A percentile compares a stretch with the other conserved stretches of the same genome.
These are phyloP conservation scores for Aspergillus mulundensis DNA, from an alignment of 495 filamentous ascomycete genomes.

Conservation along the genomic window DNA sequence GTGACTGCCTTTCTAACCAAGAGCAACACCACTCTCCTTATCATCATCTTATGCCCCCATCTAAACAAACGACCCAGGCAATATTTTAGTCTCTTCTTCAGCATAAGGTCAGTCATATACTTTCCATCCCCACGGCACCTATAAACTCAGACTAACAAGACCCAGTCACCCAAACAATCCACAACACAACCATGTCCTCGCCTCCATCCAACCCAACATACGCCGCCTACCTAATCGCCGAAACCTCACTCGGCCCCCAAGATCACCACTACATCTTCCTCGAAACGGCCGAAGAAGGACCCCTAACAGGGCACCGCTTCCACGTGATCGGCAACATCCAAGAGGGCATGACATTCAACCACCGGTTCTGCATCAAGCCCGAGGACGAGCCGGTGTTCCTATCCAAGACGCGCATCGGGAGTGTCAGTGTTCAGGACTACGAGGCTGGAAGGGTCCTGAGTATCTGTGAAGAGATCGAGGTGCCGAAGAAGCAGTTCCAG, in stretches of 20 bases:
- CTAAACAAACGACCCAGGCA: too few species aligned
- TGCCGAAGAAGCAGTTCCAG: constrained; percentile 24
- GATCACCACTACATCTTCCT: constrained; percentile 23
- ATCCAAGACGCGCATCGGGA: constrained; percentile 12
- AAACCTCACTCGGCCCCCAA: constrained; percentile 10
- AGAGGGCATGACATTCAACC: constrained; percentile 20
- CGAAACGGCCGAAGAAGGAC: constrained; percentile 19
- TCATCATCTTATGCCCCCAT: too few species aligned
- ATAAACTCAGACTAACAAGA: too few species aligned
- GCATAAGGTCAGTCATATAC: too few species aligned
- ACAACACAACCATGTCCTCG: neutral
- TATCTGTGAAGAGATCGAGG: constrained; percentile 14
- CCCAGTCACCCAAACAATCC: too few species aligned
- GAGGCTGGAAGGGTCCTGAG: neutral
- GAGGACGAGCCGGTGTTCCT: constrained; percentile 18
- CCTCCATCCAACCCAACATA: neutral
- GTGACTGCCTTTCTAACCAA: too few species aligned
- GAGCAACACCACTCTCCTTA: too few species aligned
- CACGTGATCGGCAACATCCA: constrained; percentile 25
- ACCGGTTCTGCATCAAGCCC: constrained; percentile 10
- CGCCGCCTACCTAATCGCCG: constrained; percentile 3
- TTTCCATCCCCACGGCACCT: too few species aligned
- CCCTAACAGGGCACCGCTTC: constrained; percentile 16
- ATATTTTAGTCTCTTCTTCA: too few species aligned
- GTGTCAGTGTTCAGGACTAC: constrained; percentile 15